Base-by-base conservation (phyloP, 2,329 filamentous ascomycete genomes). In the Dactylonectria macrodidyma region DNA sequence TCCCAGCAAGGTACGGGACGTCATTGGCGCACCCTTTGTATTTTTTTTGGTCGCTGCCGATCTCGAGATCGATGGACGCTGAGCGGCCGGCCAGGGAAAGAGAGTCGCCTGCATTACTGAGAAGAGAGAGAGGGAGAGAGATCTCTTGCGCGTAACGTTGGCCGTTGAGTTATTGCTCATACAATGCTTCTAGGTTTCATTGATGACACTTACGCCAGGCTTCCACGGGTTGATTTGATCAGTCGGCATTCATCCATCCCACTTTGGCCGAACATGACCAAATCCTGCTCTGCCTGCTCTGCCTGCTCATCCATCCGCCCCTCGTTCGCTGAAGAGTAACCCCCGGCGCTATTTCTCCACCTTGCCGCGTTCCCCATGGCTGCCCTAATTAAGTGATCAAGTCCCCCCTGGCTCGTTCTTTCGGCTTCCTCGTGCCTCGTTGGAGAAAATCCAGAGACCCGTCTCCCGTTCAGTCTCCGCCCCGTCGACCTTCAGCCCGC, bases 31-130 rank as follows among this genome's bases (percentile, higher is more conserved):
- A 75, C 69, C 62, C 61, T 65, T 72, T 71, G 55, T 61, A 30
- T 5, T 30, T 5, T 30, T 30, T 7, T 30, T 30, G 26, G 26
- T 30, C 26, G 52, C 66, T 75, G 73, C 64, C 73, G 73, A 75
- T 75, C 73, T 69, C 57, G 50, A 74, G 73, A 75, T 75, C 73
- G 73, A 74, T 74, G 67, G 62, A 70, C 70, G 69, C 67, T 19
- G 70, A 74, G 73, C 73, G 71, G 70, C 73, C 73, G 71, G 72
- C 67, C 50, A 73, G 66, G 48, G 65, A 61, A 64, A 30, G 26
- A 30, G 26, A 30, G 26, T 60, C 36, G 69, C 59, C 71, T 67
- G 72, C 70, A 67, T 71, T 70, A 70, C 72, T 62, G 62, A 30
- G 26, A 30, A 30, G 26, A 30, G 26, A 30, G 26, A 30, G 26